Base-by-base conservation (phyloP, 352 stramenopile genomes). In the Phytophthora brassicae region DNA sequence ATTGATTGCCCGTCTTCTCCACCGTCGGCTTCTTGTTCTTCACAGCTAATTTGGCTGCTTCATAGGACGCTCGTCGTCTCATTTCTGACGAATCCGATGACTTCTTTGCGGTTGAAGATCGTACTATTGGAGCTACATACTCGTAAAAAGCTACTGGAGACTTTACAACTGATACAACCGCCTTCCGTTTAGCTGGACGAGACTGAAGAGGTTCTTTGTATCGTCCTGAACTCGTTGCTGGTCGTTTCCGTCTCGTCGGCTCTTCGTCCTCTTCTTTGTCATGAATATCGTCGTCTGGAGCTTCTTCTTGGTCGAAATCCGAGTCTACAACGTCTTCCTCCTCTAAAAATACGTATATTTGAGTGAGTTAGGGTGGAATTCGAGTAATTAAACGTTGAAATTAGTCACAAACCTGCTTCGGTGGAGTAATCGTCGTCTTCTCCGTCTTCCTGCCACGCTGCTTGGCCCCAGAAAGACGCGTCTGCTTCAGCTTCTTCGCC, bases 401-500 rank as follows among this genome's bases (percentile, higher is more conserved):
- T 8, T 8, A 9, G 16, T 1, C 4, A 13, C 36, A 38, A 39
- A 44, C 86, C 86, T 74, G 84, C 88, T 79, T 97, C 89, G 1
- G 83, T 94, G 17, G 81, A 89, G 71, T 96, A 97, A 61, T 97
- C 89, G 12, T 82, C 87, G 67, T 92, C 84, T 42, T 94, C 81
- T 22, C 69, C 88, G 24, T 92, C 84, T 54, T 96, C 89, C 29
- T 81, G 71, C 89, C 89, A 97, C 19, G 83, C 89, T 6, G 81
- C 65, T 71, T 97, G 88, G 9, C 78, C 76, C 89, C 89, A 97
- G 65, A 97, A 97, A 17, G 83, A 81, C 46, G 89, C 84, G 50
- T 97, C 89, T 0, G 87, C 87, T 56, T 97, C 89, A 6, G 87
- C 87, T 16, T 91, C 89, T 51, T 96, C 89, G 14, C 89, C 89